phyloP scores from a whole-genome alignment of 768 basidiomycete genomes.

The Termitomyces sp. region DNA sequence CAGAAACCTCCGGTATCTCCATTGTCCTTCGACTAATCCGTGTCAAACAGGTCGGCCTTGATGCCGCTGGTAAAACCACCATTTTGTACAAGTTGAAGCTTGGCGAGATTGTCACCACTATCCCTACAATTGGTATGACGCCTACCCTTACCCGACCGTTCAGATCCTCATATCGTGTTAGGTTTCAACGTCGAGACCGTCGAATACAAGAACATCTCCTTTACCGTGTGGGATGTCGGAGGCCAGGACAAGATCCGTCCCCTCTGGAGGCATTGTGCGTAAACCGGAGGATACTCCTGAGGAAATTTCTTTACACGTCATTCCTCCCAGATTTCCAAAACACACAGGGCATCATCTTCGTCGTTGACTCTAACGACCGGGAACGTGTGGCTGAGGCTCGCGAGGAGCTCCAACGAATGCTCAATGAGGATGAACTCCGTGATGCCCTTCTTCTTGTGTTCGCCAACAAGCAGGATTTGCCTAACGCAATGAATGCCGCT shows the following conservation, averaged over 20 bases:
- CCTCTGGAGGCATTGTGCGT: slow-evolving; percentile 99
- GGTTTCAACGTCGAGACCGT: slow-evolving; percentile 99
- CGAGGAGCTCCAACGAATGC: slow-evolving; percentile 98
- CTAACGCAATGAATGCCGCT: slow-evolving; percentile 98
- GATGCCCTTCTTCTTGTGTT: slow-evolving; percentile 98
- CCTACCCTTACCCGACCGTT: slow-evolving; percentile 8
- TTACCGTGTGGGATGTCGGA: slow-evolving; percentile 99
- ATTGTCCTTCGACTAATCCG: slow-evolving; percentile 8
- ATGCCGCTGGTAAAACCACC: slow-evolving; percentile 98
- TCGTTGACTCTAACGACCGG: slow-evolving; percentile 98
- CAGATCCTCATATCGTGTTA: slow-evolving; percentile 30
- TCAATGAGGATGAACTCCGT: slow-evolving; percentile 99
- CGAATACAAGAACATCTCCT: slow-evolving; percentile 99
- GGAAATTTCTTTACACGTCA: slow-evolving; percentile 14
- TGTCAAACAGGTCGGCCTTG: slow-evolving; percentile 82
- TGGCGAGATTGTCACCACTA: slow-evolving; percentile 99
- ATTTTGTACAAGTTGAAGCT: slow-evolving; percentile 99
- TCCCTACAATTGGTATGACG: slow-evolving; percentile 94
- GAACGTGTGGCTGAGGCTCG: slow-evolving; percentile 99
- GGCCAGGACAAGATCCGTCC: slow-evolving; percentile 99
- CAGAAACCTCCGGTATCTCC: slow-evolving; percentile 14
- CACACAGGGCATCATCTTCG: slow-evolving; percentile 99
- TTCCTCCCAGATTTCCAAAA: slow-evolving; percentile 91
- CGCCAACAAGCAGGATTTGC: slow-evolving; percentile 99
- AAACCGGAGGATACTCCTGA: slow-evolving; percentile 13